phyloP scores from a whole-genome alignment of 1,139 yeast genomes.

The Chernovozyma aurita region DNA sequence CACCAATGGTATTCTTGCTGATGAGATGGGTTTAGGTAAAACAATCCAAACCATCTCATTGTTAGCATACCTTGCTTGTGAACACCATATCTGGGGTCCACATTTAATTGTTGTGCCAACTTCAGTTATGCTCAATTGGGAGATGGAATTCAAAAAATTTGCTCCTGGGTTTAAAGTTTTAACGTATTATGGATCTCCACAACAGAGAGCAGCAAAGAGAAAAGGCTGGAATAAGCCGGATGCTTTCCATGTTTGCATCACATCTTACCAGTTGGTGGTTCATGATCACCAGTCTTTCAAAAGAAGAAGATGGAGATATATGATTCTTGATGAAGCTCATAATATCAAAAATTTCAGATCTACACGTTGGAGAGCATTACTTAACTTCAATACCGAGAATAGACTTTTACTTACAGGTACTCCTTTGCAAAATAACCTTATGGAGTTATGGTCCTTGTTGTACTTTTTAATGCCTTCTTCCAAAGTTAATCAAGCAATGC shows the following conservation, averaged over 20 bases:
- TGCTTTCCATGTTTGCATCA: constrained; percentile 94
- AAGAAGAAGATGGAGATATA: constrained; percentile 89
- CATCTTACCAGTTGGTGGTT: constrained; percentile 92
- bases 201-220: constrained; percentile 91
- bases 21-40: constrained; percentile 98
- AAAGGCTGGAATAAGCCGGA: constrained; percentile 98
- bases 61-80: constrained; percentile 85
- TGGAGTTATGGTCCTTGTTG: constrained; percentile 90
- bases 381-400: constrained; percentile 89
- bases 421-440: constrained; percentile 86
- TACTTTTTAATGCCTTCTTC: constrained; percentile 95
- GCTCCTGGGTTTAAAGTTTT: constrained; percentile 97
- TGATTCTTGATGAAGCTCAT: constrained; percentile 98
- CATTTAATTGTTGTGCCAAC: constrained; percentile 97
- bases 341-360: constrained; percentile 95
- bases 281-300: constrained; percentile 95
- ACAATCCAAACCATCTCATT: constrained; percentile 94
- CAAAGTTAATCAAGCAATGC: constrained; percentile 66
- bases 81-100: constrained; percentile 95
- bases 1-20: constrained; percentile 96
- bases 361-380: constrained; percentile 92
- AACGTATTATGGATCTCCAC: constrained; percentile 97
- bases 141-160: constrained; percentile 96
- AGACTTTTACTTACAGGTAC: constrained; percentile 91
- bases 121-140: constrained; percentile 98